Evolutionary conservation across 2,329 filamentous ascomycete genomes (phyloP).

Genomic region (Neoscytalidium dimidiatum): DNA sequence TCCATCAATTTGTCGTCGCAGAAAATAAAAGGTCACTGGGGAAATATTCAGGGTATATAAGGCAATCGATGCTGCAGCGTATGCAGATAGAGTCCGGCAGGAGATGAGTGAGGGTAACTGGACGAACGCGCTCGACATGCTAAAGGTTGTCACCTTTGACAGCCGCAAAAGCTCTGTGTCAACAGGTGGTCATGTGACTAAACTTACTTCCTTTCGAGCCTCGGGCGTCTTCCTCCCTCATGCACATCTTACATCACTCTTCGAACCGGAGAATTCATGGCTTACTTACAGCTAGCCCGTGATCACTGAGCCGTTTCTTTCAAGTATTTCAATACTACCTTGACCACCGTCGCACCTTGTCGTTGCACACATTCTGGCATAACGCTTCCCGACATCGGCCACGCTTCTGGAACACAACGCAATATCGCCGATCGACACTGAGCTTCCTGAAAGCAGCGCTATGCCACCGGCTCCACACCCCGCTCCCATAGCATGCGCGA

Average conservation of each 20-base stretch:
- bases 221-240: neutral
- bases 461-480: neutral
- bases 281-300: neutral
- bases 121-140: neutral
- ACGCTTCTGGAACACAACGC: neutral
- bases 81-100: neutral
- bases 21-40: slow-evolving; percentile 58
- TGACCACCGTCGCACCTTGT: too few relatives aligned
- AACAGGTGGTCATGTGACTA: neutral
- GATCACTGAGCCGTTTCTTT: neutral
- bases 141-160: neutral
- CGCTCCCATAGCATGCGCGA: neutral
- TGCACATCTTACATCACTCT: neutral
- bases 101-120: slow-evolving; percentile 21
- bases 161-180: neutral
- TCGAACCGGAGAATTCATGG: neutral
- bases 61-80: neutral
- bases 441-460: too few relatives aligned
- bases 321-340: neutral
- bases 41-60: neutral
- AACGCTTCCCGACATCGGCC: neutral
- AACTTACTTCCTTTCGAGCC: neutral
- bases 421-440: too few relatives aligned
- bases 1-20: slow-evolving; percentile 50
- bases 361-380: too few relatives aligned